These are phyloP conservation scores for Hymenoscyphus scutula DNA, from an alignment of 2,329 filamentous ascomycete genomes.

Conservation along the genomic window DNA sequence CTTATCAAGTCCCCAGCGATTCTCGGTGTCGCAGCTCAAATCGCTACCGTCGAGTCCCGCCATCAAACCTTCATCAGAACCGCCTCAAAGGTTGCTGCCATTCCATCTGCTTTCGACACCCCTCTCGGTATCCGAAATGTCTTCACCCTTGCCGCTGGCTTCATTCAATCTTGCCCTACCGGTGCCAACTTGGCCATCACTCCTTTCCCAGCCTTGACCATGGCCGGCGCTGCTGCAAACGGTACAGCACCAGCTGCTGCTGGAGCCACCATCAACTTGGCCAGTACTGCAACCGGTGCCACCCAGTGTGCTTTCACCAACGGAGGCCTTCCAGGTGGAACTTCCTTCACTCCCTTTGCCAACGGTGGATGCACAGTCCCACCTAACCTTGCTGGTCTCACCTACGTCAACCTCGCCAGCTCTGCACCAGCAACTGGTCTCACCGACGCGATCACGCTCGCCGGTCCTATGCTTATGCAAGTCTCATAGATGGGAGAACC, in stretches of 20 bases:
- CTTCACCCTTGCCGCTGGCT: slow-evolving; percentile 70
- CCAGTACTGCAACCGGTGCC: slow-evolving; percentile 51
- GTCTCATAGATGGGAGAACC: slow-evolving; percentile 27
- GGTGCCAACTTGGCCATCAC: slow-evolving; percentile 62
- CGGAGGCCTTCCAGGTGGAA: slow-evolving; percentile 55
- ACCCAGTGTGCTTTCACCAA: slow-evolving; percentile 67
- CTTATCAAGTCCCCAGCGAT: slow-evolving; percentile 58
- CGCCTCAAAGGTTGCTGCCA: slow-evolving; percentile 54
- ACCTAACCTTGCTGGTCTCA: slow-evolving; percentile 59
- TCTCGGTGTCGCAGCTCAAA: slow-evolving; percentile 65
- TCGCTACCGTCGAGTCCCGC: slow-evolving; percentile 70
- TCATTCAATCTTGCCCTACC: slow-evolving; percentile 68
- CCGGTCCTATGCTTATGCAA: slow-evolving; percentile 59
- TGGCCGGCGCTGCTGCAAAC: slow-evolving; percentile 43
- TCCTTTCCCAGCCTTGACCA: slow-evolving; percentile 58
- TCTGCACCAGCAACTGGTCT: slow-evolving; percentile 50
- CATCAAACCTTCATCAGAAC: slow-evolving; percentile 72
- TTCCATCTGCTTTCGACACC: slow-evolving; percentile 69
- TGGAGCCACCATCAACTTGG: slow-evolving; percentile 43
- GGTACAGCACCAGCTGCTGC: slow-evolving; percentile 42
- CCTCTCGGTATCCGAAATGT: slow-evolving; percentile 66
- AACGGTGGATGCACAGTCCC: slow-evolving; percentile 59
- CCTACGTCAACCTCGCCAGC: slow-evolving; percentile 66
- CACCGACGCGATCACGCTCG: slow-evolving; percentile 62
- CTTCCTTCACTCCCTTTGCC: slow-evolving; percentile 57